phyloP scores from a whole-genome alignment of 2,329 filamentous ascomycete species.

The Sordariomycetes sp. region DNA sequence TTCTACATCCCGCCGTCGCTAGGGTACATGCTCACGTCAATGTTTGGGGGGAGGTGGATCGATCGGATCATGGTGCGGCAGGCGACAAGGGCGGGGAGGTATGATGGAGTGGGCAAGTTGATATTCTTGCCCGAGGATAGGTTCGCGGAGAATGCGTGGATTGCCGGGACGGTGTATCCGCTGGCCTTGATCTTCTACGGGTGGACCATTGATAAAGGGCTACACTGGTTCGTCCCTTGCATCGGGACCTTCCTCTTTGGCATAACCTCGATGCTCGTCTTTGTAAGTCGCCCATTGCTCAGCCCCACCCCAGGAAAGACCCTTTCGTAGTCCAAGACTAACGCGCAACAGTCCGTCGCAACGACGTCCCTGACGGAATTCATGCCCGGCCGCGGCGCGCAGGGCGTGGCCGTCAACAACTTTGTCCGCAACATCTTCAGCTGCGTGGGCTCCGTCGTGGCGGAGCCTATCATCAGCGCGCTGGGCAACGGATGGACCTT shows the following conservation, averaged over 20 bases:
- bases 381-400: constrained; percentile 56
- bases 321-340: constrained; percentile 3
- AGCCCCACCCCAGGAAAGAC: no score
- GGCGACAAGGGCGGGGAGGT: constrained; percentile 55
- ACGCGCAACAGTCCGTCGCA: constrained; percentile 30
- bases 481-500: constrained; percentile 70
- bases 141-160: constrained; percentile 71
- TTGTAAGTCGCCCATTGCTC: constrained; percentile 27
- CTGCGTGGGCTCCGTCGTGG: constrained; percentile 56
- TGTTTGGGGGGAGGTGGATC: constrained; percentile 65
- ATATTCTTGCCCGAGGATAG: constrained; percentile 66
- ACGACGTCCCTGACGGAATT: constrained; percentile 83
- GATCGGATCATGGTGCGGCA: constrained; percentile 70
- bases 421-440: constrained; percentile 69
- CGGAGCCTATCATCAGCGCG: constrained; percentile 54
- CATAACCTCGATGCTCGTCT: constrained; percentile 65
- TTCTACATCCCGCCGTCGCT: constrained; percentile 65
- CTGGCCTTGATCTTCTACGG: constrained; percentile 62
- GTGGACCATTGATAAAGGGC: constrained; percentile 54
- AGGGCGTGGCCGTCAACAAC: constrained; percentile 70
- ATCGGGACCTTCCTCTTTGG: constrained; percentile 65
- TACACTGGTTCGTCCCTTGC: constrained; percentile 49
- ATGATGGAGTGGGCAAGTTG: constrained; percentile 52
- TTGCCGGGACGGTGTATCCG: constrained; percentile 59
- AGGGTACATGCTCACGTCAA: constrained; percentile 57